phyloP scores from a whole-genome alignment of 768 basidiomycete species.

The Rickenella mellea region DNA sequence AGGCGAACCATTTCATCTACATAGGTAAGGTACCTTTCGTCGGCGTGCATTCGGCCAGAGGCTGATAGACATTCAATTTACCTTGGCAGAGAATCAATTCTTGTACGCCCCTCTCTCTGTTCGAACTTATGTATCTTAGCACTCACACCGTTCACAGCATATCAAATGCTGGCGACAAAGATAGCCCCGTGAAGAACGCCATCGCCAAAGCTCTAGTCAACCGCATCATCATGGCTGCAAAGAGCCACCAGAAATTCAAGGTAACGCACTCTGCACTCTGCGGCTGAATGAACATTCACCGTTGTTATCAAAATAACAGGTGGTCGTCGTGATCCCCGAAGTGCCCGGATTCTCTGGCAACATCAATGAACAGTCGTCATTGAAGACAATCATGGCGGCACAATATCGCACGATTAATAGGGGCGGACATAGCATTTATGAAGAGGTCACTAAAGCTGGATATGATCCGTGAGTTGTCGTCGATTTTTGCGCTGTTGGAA shows the following conservation, averaged over 20 bases:
- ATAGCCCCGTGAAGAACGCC: slow-evolving; percentile 67
- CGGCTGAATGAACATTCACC: no score
- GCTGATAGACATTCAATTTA: slow-evolving; percentile 7
- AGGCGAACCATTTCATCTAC: slow-evolving; percentile 84
- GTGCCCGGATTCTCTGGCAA: slow-evolving; percentile 87
- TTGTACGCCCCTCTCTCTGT: slow-evolving; percentile 48
- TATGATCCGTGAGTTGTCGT: slow-evolving; percentile 57
- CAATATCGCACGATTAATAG: slow-evolving; percentile 87
- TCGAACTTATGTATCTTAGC: no score
- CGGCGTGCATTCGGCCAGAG: neutral
- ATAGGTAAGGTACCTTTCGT: slow-evolving; percentile 52
- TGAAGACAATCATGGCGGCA: slow-evolving; percentile 83
- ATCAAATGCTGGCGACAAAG: slow-evolving; percentile 54
- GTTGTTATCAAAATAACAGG: slow-evolving; percentile 29
- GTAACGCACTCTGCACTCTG: slow-evolving; percentile 23
- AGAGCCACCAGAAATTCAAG: slow-evolving; percentile 66
- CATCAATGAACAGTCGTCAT: slow-evolving; percentile 50
- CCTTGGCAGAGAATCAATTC: slow-evolving; percentile 63
- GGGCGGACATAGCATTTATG: slow-evolving; percentile 80
- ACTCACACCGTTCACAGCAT: slow-evolving; percentile 40
- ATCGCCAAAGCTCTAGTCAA: slow-evolving; percentile 79
- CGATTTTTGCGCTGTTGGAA: neutral
- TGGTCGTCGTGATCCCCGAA: slow-evolving; percentile 83
- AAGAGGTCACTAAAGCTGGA: slow-evolving; percentile 66
- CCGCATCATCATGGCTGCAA: slow-evolving; percentile 76